phyloP scores from a whole-genome alignment of 345 rosid genomes.

The Balakata baccata region DNA sequence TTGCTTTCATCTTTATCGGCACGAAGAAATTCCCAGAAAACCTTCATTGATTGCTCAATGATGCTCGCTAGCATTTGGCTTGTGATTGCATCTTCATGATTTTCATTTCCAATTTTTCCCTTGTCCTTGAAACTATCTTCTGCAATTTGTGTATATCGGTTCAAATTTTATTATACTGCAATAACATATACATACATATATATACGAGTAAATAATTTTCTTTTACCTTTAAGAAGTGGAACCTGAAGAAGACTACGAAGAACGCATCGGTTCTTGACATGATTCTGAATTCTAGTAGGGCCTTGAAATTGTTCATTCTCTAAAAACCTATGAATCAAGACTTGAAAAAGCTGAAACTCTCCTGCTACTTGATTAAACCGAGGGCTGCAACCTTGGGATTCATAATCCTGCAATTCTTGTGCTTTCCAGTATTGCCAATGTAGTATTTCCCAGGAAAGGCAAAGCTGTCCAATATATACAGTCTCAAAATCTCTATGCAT shows the following conservation, averaged over 20 bases:
- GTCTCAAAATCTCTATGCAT: slow-evolving; percentile 28
- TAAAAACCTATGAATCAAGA: slow-evolving; percentile 18
- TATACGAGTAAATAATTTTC: background rate
- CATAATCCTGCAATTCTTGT: slow-evolving; percentile 11
- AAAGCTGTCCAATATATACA: slow-evolving; percentile 19
- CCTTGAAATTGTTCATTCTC: slow-evolving; percentile 31
- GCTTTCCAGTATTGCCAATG: slow-evolving; percentile 28
- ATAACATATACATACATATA: too few relatives aligned
- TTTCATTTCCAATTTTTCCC: background rate
- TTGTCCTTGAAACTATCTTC: slow-evolving; percentile 20
- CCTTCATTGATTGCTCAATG: slow-evolving; percentile 46
- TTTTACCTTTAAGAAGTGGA: slow-evolving; percentile 19
- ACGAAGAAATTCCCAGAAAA: slow-evolving; percentile 61
- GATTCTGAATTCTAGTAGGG: slow-evolving; percentile 19
- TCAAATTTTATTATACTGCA: background rate
- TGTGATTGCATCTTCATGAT: slow-evolving; percentile 17
- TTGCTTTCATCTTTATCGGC: slow-evolving; percentile 46
- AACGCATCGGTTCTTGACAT: slow-evolving; percentile 24
- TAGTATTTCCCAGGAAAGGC: slow-evolving; percentile 31
- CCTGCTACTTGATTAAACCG: slow-evolving; percentile 23
- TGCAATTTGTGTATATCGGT: slow-evolving; percentile 1
- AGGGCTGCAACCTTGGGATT: slow-evolving; percentile 6
- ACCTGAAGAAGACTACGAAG: slow-evolving; percentile 28
- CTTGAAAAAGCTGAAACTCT: slow-evolving; percentile 26
- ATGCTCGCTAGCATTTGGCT: slow-evolving; percentile 29